Percentiles rank a stretch among this genome's conserved stretches.
Evolutionary conservation across 2,329 filamentous ascomycete species (phyloP).

Genomic region (Trichophyton rubrum): DNA sequence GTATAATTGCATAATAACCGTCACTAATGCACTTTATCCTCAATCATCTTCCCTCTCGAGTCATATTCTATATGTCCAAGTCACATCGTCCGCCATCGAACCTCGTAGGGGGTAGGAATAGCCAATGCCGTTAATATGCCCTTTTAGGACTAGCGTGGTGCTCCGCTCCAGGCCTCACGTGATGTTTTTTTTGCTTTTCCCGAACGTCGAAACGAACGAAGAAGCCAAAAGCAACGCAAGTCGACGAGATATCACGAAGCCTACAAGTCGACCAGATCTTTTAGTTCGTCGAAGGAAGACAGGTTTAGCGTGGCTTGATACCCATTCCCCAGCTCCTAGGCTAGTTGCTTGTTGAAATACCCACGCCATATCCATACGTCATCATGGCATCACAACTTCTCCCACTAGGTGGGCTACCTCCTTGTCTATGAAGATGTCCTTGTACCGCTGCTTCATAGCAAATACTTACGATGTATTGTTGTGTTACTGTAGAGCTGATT

Average conservation of each 20-base stretch:
- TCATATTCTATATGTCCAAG: too few relatives aligned
- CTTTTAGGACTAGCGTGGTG: neutral
- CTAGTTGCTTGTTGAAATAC: neutral
- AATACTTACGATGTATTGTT: slow-evolving; percentile 15
- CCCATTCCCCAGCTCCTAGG: neutral
- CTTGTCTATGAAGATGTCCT: neutral
- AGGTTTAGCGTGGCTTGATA: too few relatives aligned
- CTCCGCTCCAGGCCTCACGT: neutral
- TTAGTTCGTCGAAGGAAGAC: too few relatives aligned
- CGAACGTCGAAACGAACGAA: neutral
- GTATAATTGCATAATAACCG: too few relatives aligned
- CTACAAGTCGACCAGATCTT: neutral
- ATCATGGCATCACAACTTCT: slow-evolving; percentile 58
- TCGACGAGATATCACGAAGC: neutral
- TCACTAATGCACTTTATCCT: too few relatives aligned
- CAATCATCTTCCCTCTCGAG: too few relatives aligned
- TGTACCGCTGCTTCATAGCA: neutral
- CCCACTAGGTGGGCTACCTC: slow-evolving; percentile 46
- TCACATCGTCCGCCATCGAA: too few relatives aligned
- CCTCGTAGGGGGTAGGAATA: too few relatives aligned
- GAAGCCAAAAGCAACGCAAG: neutral
- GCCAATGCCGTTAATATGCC: neutral
- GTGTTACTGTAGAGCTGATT: slow-evolving; percentile 61
- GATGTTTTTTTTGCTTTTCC: neutral
- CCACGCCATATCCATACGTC: neutral